These are phyloP conservation scores for Boletus nobilissimus DNA, from an alignment of 1,284 basidiomycete species.

Conservation along the genomic window DNA sequence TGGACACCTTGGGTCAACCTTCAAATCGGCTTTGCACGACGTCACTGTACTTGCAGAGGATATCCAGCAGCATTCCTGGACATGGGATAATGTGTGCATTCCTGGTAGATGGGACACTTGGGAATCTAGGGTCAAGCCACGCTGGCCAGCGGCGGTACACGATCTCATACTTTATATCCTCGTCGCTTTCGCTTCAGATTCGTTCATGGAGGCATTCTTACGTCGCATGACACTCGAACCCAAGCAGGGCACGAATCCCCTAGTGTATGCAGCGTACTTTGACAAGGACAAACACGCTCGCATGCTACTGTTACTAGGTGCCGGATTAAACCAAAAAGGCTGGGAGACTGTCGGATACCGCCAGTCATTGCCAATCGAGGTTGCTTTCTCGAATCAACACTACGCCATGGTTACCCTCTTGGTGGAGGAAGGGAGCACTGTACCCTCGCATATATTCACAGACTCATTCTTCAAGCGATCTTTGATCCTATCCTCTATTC, in stretches of 20 bases:
- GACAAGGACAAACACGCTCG: not conserved
- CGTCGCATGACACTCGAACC: not conserved
- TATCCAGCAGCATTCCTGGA: slow-evolving; percentile 1
- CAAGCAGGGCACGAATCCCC: slow-evolving; percentile 10
- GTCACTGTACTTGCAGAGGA: not conserved
- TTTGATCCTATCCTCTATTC: not conserved
- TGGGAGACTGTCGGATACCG: not conserved
- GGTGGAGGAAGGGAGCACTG: not conserved
- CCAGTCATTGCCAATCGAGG: slow-evolving; percentile 5
- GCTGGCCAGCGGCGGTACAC: not conserved
- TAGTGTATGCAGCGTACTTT: slow-evolving; percentile 9
- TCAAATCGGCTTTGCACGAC: not conserved
- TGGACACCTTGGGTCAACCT: not conserved
- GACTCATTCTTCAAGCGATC: not conserved
- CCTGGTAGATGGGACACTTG: not conserved
- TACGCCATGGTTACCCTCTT: not conserved
- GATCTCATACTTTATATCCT: slow-evolving; percentile 6
- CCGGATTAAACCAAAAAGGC: not conserved
- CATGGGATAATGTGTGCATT: not conserved
- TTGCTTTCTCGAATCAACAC: not conserved
- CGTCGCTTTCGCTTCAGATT: slow-evolving; percentile 4
- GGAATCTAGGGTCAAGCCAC: not conserved
- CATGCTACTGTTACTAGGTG: not conserved
- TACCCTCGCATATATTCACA: slow-evolving; percentile 6
- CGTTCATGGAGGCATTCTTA: not conserved